Conservation (phyloP, 2,329 filamentous ascomycete genomes). For the Pseudodiploospora longispora region DNA sequence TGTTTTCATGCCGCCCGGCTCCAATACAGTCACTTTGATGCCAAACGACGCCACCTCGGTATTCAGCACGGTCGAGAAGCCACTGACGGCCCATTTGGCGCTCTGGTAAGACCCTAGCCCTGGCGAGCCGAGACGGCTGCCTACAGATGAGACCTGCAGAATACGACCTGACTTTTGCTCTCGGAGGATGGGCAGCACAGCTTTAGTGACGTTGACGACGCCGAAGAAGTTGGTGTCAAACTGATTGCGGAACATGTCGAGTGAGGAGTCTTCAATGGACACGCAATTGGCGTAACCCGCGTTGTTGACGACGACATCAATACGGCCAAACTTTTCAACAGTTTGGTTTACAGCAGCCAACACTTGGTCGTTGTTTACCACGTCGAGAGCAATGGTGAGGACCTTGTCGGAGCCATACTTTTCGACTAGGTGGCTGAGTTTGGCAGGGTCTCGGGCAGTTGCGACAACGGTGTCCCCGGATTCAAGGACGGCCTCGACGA, state of each 20-base stretch:
- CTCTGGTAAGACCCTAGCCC: slow-evolving; percentile 28
- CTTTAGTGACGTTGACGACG: slow-evolving; percentile 42
- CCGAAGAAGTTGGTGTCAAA: slow-evolving; percentile 56
- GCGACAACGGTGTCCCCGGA: slow-evolving; percentile 36
- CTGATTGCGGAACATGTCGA: slow-evolving; percentile 40
- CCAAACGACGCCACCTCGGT: slow-evolving; percentile 29
- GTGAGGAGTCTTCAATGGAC: slow-evolving; percentile 42
- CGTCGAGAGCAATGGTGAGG: slow-evolving; percentile 39
- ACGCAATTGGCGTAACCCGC: slow-evolving; percentile 49
- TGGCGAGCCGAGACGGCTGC: slow-evolving; percentile 25
- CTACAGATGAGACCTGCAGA: slow-evolving; percentile 32
- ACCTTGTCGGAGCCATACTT: slow-evolving; percentile 34
- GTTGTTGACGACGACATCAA: slow-evolving; percentile 55
- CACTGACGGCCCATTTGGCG: slow-evolving; percentile 31
- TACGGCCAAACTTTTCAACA: slow-evolving; percentile 39
- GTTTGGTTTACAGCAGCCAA: slow-evolving; percentile 27
- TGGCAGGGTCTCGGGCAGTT: slow-evolving; percentile 31
- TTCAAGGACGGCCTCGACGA: slow-evolving; percentile 30
- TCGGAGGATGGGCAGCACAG: slow-evolving; percentile 27
- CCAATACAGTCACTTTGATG: slow-evolving; percentile 29
- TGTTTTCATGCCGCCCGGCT: slow-evolving; percentile 33
- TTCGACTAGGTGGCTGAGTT: slow-evolving; percentile 24
- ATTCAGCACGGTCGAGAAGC: slow-evolving; percentile 27
- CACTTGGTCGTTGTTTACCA: slow-evolving; percentile 38
- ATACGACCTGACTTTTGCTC: slow-evolving; percentile 23